Evolutionary conservation across 148 eudicot species (phyloP), one percentile per base, ranked within the genome.

Genomic region (Cornus controversa): DNA sequence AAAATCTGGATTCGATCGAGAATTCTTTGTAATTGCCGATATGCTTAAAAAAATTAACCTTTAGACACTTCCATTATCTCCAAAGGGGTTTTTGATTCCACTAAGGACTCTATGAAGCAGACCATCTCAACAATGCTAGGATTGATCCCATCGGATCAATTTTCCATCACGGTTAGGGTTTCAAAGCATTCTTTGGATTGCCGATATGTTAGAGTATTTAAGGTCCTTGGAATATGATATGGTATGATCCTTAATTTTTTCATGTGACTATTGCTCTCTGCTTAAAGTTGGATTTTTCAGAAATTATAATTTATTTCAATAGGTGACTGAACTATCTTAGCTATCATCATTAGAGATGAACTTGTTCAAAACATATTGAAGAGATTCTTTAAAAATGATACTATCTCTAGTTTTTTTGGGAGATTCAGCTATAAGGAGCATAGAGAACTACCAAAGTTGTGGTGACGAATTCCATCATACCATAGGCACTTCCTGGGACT

Each of bases 61-160:
- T 75, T 94, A 0, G 93, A 94, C 71, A 83, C 78, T 5, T 85
- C 89, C 37, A 88, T 85, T 74, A 91, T 94, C 1, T 87, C 93
- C 10, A 85, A 92, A 57, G 91, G 91, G 20, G 91, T 94, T 18
- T 90, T 93, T 14, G 91, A 85, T 26, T 78, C 86, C 8, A 94
- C 91, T 0, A 94, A 89, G 75, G 94, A 94, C 28, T 86, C 93
- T 1, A 94, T 94, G 94, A 94, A 92, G 82, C 94, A 90, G 86
- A 94, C 96, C 23, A 90, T 94, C 23, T 92, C 98, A 0, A 84
- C 90, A 66, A 92, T 94, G 98, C 76, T 94, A 0, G 94, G 98
- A 0, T 77, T 94, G 79, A 80, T 92, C 15, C 98, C 98, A 3
- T 90, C 94, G 15, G 93, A 92, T 77, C 94, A 94, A 58, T 92